Base-by-base conservation (phyloP, 441 rosid genomes). In the Corymbia calophylla region DNA sequence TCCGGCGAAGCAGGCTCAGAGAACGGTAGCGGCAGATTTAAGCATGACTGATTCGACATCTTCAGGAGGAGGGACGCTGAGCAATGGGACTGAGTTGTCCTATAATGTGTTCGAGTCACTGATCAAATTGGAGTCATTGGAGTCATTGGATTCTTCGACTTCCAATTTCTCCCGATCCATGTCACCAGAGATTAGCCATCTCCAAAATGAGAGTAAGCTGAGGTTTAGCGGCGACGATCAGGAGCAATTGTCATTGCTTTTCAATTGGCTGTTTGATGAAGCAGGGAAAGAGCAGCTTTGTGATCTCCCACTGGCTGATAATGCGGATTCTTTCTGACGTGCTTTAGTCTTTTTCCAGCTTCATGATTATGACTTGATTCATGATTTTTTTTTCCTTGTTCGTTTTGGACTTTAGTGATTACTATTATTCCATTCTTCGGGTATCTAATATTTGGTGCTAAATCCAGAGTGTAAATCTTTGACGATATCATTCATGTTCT, bases 231-330 rank as follows among this genome's bases (percentile, higher is more conserved):
- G n/a, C 18, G 51, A 77, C 6, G 84, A 77, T 55, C 94, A 94
- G 90, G 89, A 91, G 91, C 94, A 93, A 27, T 89, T 94, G 89
- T 93, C 97, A 31, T 86, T 94, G 94, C 94, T 97, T 51, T 99
- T 96, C 92, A 95, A 94, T 87, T 97, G 98, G 98, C 93, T 96
- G 70, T 93, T 95, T 86, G 97, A 95, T 88, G 99, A 97, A 84
- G 94, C 90, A 70, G 95, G 92, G 91, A 93, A 88, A 87, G 97
- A 94, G 62, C 91, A 77, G 53, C 93, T 93, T 86, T 89, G 92
- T 87, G 97, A 94, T 73, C 92, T 94, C 89, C 35, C 90, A 89
- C 77, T 94, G 89, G 94, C 94, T 91, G 96, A 92, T 85, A 90
- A 89, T 91, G 91, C 92, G 73, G 91, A 90, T 90, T 89, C 93